Percentiles rank a stretch among this genome's conserved stretches.
Conservation (phyloP, 2,329 filamentous ascomycete genomes). For the Aspergillus luchuensis region DNA sequence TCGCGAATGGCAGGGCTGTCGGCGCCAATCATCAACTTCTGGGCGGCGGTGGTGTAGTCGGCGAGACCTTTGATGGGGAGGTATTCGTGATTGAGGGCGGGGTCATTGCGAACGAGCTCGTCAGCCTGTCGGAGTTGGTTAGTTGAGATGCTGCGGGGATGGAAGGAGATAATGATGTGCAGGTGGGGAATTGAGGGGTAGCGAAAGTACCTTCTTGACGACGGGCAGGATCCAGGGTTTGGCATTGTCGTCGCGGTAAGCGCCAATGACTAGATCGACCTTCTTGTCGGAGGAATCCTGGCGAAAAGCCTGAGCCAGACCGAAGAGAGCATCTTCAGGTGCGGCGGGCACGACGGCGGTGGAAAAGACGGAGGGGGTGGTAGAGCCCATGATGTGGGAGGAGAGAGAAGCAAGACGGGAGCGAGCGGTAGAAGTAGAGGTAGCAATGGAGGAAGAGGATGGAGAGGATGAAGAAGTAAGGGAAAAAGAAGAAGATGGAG, state of each 20-base stretch:
- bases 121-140: slow-evolving; percentile 68
- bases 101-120: slow-evolving; percentile 82
- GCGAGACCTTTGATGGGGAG: slow-evolving; percentile 89
- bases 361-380: slow-evolving; percentile 68
- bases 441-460: slow-evolving; percentile 13
- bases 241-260: slow-evolving; percentile 90
- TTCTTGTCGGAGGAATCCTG: slow-evolving; percentile 76
- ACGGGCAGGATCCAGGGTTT: slow-evolving; percentile 98
- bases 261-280: slow-evolving; percentile 92
- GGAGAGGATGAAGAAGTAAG: slow-evolving; percentile 15
- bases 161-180: background rate
- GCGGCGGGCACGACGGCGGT: slow-evolving; percentile 80
- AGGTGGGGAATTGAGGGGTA: slow-evolving; percentile 1
- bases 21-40: slow-evolving; percentile 81
- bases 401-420: slow-evolving; percentile 39
- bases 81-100: slow-evolving; percentile 95
- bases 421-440: slow-evolving; percentile 22
- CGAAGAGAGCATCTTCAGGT: slow-evolving; percentile 93
- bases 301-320: slow-evolving; percentile 83
- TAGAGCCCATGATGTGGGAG: slow-evolving; percentile 66
- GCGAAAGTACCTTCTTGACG: slow-evolving; percentile 76
- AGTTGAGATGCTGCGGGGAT: slow-evolving; percentile 7
- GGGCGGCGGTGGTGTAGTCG: slow-evolving; percentile 83
- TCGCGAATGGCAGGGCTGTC: slow-evolving; percentile 81
- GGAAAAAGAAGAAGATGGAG: slow-evolving; percentile 12